These are phyloP conservation scores for Bruguiera gymnorhiza DNA, from an alignment of 345 rosid genomes.

Conservation along the genomic window DNA sequence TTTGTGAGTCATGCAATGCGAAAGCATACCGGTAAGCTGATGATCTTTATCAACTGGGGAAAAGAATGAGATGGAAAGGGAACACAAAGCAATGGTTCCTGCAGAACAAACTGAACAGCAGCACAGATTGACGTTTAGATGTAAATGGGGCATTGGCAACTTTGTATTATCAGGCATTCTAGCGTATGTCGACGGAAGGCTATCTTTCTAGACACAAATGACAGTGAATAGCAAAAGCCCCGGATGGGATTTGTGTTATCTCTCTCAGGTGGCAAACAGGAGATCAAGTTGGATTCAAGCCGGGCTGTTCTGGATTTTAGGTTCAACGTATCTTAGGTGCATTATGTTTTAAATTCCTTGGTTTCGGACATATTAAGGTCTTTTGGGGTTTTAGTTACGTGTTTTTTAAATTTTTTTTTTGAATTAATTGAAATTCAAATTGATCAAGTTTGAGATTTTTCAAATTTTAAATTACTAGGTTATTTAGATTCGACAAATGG, in stretches of 20 bases:
- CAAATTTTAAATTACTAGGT: too few relatives aligned
- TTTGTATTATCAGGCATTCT: conserved; percentile 64
- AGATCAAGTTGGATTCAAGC: too few relatives aligned
- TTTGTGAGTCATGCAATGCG: conserved; percentile 81
- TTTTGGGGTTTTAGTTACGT: too few relatives aligned
- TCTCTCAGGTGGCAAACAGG: background rate
- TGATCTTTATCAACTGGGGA: conserved; percentile 35
- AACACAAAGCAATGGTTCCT: conserved; percentile 30
- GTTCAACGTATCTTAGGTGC: too few relatives aligned
- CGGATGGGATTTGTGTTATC: background rate
- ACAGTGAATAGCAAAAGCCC: conserved; percentile 9
- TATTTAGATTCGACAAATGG: too few relatives aligned
- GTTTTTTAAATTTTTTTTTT: too few relatives aligned
- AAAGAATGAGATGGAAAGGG: conserved; percentile 25
- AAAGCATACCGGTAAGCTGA: conserved; percentile 47
- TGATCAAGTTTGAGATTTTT: too few relatives aligned
- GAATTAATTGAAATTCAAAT: too few relatives aligned
- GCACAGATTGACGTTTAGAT: conserved; percentile 41
- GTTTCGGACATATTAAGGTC: too few relatives aligned
- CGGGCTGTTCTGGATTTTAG: too few relatives aligned
- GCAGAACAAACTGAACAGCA: conserved; percentile 24
- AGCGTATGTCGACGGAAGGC: conserved; percentile 80
- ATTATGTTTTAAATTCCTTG: too few relatives aligned
- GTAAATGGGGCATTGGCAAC: conserved; percentile 73
- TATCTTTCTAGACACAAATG: conserved; percentile 61